Percentiles rank a stretch among this genome's conserved stretches.
Conservation (phyloP, 2,329 filamentous ascomycete species). For the Corinectria fuckeliana region DNA sequence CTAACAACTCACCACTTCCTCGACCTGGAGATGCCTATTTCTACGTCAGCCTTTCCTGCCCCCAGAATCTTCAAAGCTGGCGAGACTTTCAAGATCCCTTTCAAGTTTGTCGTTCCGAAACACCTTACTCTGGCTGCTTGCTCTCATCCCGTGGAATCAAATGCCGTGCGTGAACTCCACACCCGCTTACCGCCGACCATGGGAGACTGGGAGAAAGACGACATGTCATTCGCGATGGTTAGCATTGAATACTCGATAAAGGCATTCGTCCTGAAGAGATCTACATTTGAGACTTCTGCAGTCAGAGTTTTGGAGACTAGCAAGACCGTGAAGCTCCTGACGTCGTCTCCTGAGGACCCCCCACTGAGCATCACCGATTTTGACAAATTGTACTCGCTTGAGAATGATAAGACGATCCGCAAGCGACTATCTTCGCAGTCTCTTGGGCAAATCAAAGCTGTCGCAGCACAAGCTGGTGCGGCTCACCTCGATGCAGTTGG, state of each 20-base stretch:
- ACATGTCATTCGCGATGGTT: slow-evolving; percentile 26
- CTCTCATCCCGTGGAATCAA: slow-evolving; percentile 14
- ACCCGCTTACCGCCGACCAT: slow-evolving; percentile 28
- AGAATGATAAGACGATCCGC: background rate
- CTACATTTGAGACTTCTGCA: background rate
- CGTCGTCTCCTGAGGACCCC: slow-evolving; percentile 7
- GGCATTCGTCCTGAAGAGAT: slow-evolving; percentile 15
- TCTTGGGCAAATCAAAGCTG: background rate
- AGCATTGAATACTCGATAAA: slow-evolving; percentile 20
- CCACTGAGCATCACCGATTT: background rate
- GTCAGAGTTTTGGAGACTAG: background rate
- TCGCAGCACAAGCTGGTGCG: background rate
- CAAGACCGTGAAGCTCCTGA: background rate
- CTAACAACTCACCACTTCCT: slow-evolving; percentile 28
- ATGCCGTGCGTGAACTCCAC: slow-evolving; percentile 24
- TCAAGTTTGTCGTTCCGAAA: slow-evolving; percentile 33
- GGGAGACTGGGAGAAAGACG: slow-evolving; percentile 31
- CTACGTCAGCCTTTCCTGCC: slow-evolving; percentile 22
- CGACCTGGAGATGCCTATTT: slow-evolving; percentile 29
- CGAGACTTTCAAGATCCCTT: slow-evolving; percentile 28
- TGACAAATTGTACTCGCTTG: background rate
- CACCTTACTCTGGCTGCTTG: slow-evolving; percentile 30
- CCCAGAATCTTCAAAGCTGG: slow-evolving; percentile 22
- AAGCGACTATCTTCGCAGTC: background rate
- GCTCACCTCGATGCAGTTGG: background rate